Evolutionary conservation across 352 stramenopile genomes (phyloP).

Genomic region (Phytophthora kernoviae): DNA sequence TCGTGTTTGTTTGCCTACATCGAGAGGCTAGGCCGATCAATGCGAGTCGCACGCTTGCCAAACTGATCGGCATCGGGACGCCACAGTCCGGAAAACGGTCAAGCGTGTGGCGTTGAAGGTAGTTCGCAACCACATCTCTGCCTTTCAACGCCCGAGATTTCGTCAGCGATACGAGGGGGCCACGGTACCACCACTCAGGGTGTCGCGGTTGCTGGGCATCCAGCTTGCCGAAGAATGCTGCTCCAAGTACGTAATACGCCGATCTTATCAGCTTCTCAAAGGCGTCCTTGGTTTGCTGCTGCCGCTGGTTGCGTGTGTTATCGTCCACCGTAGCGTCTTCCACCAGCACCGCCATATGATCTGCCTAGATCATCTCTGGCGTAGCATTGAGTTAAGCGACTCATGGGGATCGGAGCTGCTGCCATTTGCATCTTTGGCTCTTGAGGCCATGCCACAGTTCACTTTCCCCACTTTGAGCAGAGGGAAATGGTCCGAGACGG

Average conservation of each 20-base stretch:
- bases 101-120: no score
- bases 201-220: neutral
- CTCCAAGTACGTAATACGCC: neutral
- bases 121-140: no score
- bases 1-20: neutral
- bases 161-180: neutral
- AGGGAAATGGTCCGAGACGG: slow-evolving; percentile 61
- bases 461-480: slow-evolving; percentile 45
- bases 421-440: slow-evolving; percentile 11
- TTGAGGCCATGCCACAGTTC: slow-evolving; percentile 33
- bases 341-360: slow-evolving; percentile 64
- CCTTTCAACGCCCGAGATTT: neutral
- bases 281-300: no score
- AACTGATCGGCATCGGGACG: no score
- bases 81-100: no score
- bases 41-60: no score
- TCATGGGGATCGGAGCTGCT: slow-evolving; percentile 30
- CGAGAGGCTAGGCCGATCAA: neutral
- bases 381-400: slow-evolving; percentile 41
- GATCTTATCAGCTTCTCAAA: neutral
- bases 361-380: slow-evolving; percentile 50
- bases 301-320: no score
- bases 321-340: slow-evolving; percentile 50
- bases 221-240: neutral
- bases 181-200: neutral